These are phyloP conservation scores for Picocystis salinarum DNA, from an alignment of 139 green algal genomes.

Conservation along the genomic window DNA sequence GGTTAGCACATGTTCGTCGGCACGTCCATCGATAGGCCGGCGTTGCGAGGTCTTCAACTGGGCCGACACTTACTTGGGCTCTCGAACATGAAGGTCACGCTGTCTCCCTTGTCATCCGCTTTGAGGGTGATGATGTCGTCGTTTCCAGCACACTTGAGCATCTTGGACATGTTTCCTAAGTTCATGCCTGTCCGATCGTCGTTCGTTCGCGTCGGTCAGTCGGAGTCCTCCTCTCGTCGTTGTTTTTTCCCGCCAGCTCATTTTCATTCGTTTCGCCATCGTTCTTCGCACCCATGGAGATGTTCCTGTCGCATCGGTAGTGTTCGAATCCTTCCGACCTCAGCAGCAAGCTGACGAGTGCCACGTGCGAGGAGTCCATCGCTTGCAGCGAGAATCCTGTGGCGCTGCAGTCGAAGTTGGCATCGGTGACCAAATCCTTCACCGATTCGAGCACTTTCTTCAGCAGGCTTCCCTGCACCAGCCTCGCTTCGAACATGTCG, in stretches of 20 bases:
- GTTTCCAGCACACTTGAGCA: slow-evolving; percentile 91
- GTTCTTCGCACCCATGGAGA: slow-evolving; percentile 54
- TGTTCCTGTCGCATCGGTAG: slow-evolving; percentile 79
- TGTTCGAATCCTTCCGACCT: slow-evolving; percentile 88
- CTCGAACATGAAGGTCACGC: slow-evolving; percentile 94
- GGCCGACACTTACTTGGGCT: slow-evolving; percentile 18
- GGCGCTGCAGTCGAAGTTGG: slow-evolving; percentile 86
- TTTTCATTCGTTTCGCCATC: too few relatives aligned
- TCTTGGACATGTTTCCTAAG: slow-evolving; percentile 84
- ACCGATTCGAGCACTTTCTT: slow-evolving; percentile 81
- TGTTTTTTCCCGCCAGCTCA: too few relatives aligned
- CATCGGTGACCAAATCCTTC: slow-evolving; percentile 92
- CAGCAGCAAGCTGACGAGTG: slow-evolving; percentile 64
- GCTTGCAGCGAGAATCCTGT: slow-evolving; percentile 76
- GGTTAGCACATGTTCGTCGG: not conserved
- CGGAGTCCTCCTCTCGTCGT: too few relatives aligned
- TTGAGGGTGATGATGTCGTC: slow-evolving; percentile 96
- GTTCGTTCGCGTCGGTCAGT: not conserved
- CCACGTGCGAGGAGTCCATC: slow-evolving; percentile 96
- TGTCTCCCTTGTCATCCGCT: slow-evolving; percentile 77
- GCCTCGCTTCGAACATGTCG: slow-evolving; percentile 37
- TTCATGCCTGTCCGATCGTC: slow-evolving; percentile 53
- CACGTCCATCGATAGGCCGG: not conserved
- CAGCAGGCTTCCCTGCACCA: slow-evolving; percentile 24
- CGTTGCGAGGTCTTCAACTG: not conserved